phyloP scores from a whole-genome alignment of 176 grass and related monocot species.

The Neostapfia colusana region DNA sequence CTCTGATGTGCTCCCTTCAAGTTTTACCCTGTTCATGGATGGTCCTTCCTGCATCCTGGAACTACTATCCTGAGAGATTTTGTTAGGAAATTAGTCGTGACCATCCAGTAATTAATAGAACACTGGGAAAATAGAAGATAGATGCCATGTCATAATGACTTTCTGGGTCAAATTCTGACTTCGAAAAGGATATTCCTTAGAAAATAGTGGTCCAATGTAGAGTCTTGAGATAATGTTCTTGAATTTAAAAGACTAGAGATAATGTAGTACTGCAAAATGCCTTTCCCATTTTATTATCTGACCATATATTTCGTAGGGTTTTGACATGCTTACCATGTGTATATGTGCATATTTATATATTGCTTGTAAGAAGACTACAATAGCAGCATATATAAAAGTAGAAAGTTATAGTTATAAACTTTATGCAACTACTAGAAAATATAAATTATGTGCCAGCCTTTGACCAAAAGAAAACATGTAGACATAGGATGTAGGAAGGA shows the following conservation, averaged over 20 bases:
- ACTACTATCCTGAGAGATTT: conserved; percentile 40
- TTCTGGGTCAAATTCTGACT: background rate
- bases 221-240: background rate
- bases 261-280: background rate
- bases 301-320: too few species aligned
- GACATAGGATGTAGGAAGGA: background rate
- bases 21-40: conserved; percentile 21
- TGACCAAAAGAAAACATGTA: conserved; percentile 20
- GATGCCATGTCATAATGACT: background rate
- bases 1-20: conserved; percentile 23
- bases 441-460: conserved; percentile 1
- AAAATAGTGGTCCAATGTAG: background rate
- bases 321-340: background rate
- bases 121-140: background rate
- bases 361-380: background rate
- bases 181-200: background rate
- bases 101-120: background rate
- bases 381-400: conserved; percentile 7
- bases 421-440: background rate
- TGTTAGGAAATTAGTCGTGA: conserved; percentile 27
- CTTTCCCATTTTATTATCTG: too few species aligned
- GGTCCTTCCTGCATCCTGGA: conserved; percentile 19
- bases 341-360: background rate
- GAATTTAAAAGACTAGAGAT: background rate
- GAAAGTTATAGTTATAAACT: background rate